phyloP scores from a whole-genome alignment of 352 stramenopile species.

The Globisporangium paddicum region DNA sequence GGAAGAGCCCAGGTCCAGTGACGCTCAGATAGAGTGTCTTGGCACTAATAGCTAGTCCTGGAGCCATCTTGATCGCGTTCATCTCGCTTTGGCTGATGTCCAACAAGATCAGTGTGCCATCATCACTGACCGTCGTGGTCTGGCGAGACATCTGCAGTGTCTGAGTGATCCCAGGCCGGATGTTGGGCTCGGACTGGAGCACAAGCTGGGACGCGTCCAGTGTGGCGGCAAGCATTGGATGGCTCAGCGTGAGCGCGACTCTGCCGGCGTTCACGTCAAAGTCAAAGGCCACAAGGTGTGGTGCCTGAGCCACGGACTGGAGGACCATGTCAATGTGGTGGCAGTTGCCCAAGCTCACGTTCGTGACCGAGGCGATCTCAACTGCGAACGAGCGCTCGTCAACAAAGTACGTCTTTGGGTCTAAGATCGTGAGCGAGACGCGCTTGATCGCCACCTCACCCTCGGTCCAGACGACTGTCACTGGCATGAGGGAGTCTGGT shows the following conservation, averaged over 20 bases:
- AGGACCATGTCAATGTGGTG: conserved; percentile 34
- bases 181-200: conserved; percentile 28
- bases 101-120: conserved; percentile 35
- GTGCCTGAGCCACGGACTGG: conserved; percentile 22
- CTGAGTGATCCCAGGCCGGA: conserved; percentile 3
- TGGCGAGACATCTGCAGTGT: conserved; percentile 22
- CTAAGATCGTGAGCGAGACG: conserved; percentile 35
- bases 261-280: conserved; percentile 42
- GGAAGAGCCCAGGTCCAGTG: conserved; percentile 24
- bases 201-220: conserved; percentile 40
- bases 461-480: conserved; percentile 25
- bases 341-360: conserved; percentile 45
- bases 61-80: conserved; percentile 40
- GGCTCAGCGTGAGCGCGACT: conserved; percentile 30
- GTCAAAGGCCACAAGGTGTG: conserved; percentile 38
- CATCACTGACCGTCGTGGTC: conserved; percentile 38
- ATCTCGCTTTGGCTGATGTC: conserved; percentile 36
- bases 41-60: conserved; percentile 22
- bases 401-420: conserved; percentile 32
- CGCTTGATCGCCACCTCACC: conserved; percentile 30
- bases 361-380: conserved; percentile 36
- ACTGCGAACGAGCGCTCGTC: conserved; percentile 38
- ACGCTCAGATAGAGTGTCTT: conserved; percentile 28
- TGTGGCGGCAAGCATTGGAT: conserved; percentile 32
- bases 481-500: background rate